These are phyloP conservation scores for Cryphonectria japonica DNA, from an alignment of 2,329 filamentous ascomycete genomes.

Conservation along the genomic window DNA sequence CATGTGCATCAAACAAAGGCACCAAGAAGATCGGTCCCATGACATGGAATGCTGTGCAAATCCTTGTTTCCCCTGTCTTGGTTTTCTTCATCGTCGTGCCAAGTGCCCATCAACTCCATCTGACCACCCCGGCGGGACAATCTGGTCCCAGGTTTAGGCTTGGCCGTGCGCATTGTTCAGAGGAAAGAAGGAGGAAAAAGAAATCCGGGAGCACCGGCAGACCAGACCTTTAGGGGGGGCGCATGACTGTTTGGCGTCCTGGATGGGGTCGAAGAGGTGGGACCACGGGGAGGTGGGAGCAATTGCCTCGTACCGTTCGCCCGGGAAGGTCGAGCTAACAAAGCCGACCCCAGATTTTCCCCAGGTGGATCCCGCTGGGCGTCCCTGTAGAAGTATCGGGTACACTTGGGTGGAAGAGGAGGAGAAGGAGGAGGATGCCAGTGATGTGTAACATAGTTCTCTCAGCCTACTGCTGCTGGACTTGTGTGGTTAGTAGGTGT, in stretches of 20 bases:
- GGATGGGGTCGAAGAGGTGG: background rate
- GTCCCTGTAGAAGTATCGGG: background rate
- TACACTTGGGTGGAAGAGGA: background rate
- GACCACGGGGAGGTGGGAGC: background rate
- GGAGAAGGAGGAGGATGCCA: background rate
- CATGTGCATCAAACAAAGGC: background rate
- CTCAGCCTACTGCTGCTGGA: background rate
- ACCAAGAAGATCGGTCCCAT: background rate
- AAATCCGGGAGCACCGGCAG: background rate
- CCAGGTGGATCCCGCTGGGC: constrained; percentile 7
- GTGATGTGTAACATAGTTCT: background rate
- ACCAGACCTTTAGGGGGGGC: background rate
- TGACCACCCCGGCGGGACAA: background rate
- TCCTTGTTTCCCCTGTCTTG: background rate
- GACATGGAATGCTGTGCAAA: background rate
- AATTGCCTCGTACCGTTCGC: constrained; percentile 25
- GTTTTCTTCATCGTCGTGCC: background rate
- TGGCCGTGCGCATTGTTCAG: background rate
- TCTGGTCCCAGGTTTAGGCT: background rate
- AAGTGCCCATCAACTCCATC: background rate
- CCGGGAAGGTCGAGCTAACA: constrained; percentile 24
- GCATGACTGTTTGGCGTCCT: background rate
- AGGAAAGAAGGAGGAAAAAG: background rate
- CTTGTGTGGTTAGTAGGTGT: background rate
- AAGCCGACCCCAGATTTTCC: constrained; percentile 27